Evolutionary conservation across 225 moss, liverwort and hornwort species (phyloP).

Genomic region (Neckera pumila): DNA sequence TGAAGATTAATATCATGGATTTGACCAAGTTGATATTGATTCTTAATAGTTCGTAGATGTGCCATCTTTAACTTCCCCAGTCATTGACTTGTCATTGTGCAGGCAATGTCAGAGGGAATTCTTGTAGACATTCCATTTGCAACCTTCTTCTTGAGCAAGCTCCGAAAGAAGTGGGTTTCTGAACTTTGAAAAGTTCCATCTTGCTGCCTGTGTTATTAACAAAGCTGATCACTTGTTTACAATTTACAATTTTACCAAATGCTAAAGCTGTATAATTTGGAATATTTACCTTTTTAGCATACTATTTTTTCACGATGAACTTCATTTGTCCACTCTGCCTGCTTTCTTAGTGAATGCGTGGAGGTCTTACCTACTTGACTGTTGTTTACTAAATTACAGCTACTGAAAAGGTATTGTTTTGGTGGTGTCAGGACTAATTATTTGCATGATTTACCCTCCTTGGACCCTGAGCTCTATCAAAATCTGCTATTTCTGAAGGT

Average conservation of each 20-base stretch:
- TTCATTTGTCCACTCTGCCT: neutral
- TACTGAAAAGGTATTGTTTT: neutral
- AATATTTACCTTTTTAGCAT: neutral
- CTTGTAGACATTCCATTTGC: constrained; percentile 99
- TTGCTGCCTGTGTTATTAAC: neutral
- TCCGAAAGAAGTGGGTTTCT: constrained; percentile 80
- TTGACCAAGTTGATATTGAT: neutral
- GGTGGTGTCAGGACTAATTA: constrained; percentile 61
- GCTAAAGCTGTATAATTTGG: neutral
- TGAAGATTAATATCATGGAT: neutral
- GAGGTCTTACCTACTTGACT: neutral
- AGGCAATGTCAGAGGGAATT: constrained; percentile 99
- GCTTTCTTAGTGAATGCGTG: neutral
- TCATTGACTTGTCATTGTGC: constrained; percentile 8
- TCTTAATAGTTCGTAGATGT: neutral
- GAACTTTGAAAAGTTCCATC: neutral
- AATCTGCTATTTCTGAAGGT: constrained; percentile 89
- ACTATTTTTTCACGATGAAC: neutral
- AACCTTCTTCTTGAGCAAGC: constrained; percentile 97
- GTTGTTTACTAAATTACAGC: neutral
- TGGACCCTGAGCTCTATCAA: constrained; percentile 91
- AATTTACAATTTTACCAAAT: neutral
- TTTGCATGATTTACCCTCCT: constrained; percentile 89
- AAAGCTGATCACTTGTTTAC: neutral
- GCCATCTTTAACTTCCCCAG: neutral